Conservation (phyloP, 257 asterid species). For the Rehmannia glutinosa region DNA sequence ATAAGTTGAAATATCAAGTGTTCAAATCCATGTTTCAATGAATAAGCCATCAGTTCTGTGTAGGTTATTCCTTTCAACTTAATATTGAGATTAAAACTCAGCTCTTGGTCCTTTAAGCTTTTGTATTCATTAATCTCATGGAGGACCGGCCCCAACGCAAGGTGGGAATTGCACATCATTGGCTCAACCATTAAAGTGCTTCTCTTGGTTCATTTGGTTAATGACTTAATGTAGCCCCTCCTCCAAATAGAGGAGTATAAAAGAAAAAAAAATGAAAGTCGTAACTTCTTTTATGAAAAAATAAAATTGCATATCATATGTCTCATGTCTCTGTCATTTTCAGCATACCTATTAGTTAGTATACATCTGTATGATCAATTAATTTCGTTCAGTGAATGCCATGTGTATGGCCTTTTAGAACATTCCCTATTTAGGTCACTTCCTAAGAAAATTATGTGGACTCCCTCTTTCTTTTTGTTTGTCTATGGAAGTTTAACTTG, state of each 20-base stretch:
- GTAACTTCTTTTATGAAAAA: no score
- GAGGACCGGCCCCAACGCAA: not conserved
- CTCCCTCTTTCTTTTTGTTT: not conserved
- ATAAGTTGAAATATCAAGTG: not conserved
- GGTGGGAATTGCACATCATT: not conserved
- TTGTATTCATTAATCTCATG: not conserved
- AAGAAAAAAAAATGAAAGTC: no score
- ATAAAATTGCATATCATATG: not conserved
- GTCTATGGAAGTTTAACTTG: not conserved
- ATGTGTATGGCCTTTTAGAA: not conserved
- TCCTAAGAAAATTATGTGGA: not conserved
- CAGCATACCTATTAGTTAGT: not conserved
- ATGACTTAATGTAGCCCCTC: not conserved
- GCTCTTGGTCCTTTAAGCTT: no score
- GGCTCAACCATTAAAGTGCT: not conserved
- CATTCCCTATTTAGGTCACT: not conserved
- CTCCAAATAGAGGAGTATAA: not conserved
- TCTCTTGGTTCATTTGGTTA: not conserved
- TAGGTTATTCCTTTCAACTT: not conserved
- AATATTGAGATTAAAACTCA: slow-evolving; percentile 3
- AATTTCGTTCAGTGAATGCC: not conserved
- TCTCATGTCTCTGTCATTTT: not conserved
- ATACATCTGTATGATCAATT: not conserved
- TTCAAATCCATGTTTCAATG: not conserved
- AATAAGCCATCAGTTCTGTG: not conserved